Evolutionary conservation across 31 red algal genomes (phyloP), one percentile per base, ranked within the genome.

Genomic region (Odonthalia washingtoniensis): DNA sequence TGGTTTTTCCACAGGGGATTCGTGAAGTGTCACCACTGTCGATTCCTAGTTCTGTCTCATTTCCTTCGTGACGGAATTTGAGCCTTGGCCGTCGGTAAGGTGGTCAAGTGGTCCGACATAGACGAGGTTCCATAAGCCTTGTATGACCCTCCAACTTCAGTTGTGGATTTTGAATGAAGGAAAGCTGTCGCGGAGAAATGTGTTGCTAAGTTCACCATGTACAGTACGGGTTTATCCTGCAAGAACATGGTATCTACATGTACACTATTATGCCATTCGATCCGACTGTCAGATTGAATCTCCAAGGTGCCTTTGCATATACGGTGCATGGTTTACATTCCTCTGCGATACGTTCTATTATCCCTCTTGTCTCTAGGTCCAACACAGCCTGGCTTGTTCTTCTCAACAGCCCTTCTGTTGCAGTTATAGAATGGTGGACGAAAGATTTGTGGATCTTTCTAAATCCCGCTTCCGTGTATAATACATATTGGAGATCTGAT

Each of bases 271-370:
- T 76, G n/a, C 46, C 81, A 27, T 84, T 65, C 12, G 65, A 76
- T 27, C 83, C 83, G 35, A 76, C 46, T 16, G 45, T 70, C 3
- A 87, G 24, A 26, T 87, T 87, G 70, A 76, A 87, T 64, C 83
- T 75, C 32, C 72, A 4, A 4, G 83, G 72, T n/a, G 1, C 24
- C 39, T 68, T 34, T 65, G 83, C 83, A 31, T 70, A 24, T 0
- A 0, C 46, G 16, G 70, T 69, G 1, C 70, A 87, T 41, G 57
- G 14, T n/a, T 62, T 0, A 40, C 28, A 84, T 60, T 67, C 37
- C n/a, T 65, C 57, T 5, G 1, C 65, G 52, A 66, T n/a, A 1
- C 76, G 70, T 45, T 76, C 1, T 18, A 87, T 40, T 17, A 57
- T 5, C 9, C 76, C 49, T 0, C 44, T 17, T 63, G 57, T 44